Base-by-base conservation (phyloP, 345 rosid genomes). In the Arabidopsis suecica region DNA sequence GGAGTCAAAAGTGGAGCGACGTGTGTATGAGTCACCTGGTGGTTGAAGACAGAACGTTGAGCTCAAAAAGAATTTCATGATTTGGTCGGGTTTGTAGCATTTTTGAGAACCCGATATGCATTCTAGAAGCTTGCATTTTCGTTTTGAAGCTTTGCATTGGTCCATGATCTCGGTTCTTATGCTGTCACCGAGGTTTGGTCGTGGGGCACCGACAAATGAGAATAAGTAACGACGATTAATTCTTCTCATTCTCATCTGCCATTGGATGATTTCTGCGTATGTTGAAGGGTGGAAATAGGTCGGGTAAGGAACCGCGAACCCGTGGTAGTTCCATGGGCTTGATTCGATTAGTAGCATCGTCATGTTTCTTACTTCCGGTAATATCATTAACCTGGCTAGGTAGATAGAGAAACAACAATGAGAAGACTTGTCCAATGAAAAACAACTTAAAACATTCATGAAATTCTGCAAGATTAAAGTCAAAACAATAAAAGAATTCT, bases 41-140 rank as follows among this genome's bases (percentile, higher is more conserved):
- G 97, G 97, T 68, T 93, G 98, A 50, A 88, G 77, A 76, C 93
- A 93, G 84, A 88, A 93, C 2, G 78, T 67, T 4, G 96, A 88
- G 18, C 73, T 84, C 60, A 86, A 81, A 65, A 93, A 89, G 72
- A 88, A 61, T 14, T 78, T 80, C 86, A 89, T 86, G 53, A 89
- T 49, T 45, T 82, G 57, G 2, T 69, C 77, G 0, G 94, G 88
- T 32, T 84, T 77, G 74, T 83, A 75, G 13, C 92, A 87, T 4
- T 81, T 81, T 63, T 76, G 80, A 11, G 84, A 76, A 3, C 82
- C 71, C 0, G 69, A 33, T 2, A 60, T 66, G n/a, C 92, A 89
- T 54, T 85, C 87, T 4, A 86, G 78, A 33, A 89, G 74, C 65
- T 69, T 84, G 82, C 93, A 89, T 81, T 80, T 88, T 72, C 79